Base-by-base conservation (phyloP, 371 early-diverging fungal species). In the Rhizopus delemar region DNA sequence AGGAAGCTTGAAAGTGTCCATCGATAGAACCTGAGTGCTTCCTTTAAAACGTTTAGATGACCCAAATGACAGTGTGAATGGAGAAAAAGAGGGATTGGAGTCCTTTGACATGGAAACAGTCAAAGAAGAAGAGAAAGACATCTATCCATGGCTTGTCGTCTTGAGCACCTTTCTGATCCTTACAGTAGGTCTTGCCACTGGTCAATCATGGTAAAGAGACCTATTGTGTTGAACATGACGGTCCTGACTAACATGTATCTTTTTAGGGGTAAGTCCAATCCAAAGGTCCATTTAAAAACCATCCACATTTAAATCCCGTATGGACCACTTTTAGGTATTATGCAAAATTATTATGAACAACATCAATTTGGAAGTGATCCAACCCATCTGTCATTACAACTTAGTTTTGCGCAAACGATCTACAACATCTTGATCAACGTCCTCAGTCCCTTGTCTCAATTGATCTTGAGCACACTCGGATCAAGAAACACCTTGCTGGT, bases 91-190 rank as follows among this genome's bases (percentile, higher is more conserved):
- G 22, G 22, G 2, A 22, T 22, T 22, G 22, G 22, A 2, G 22
- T 22, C 22, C 0, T 22, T 22, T 22, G 22, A 22, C 2, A 2
- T 22, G 22, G 22, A 22, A 22, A 22, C 22, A 22, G 22, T 2
- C 0, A 22, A 22, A 22, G 22, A 22, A 53, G 33, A 57, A 8
- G 15, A 41, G 11, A 82, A 81, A 52, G 79, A 82, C 15, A 51
- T 67, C 2, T 79, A 82, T 38, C 87, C 82, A 13, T 90, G 88
- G 88, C 28, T 80, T 1, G 77, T 86, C 5, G 85, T 85, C 1
- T 49, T 71, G 0, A 70, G 83, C 0, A 77, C 80, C 4, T 87
- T 83, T 62, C 49, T 87, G 13, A 78, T 82, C 41, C 74, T 82
- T 29, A 69, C 85, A 49, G 73, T 77, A 38, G 75, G 80, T 7